A percentile compares a stretch with the other conserved stretches of the same genome.
Conservation (phyloP, 805 yeast genomes). For the Limtongozyma cylindracea region DNA sequence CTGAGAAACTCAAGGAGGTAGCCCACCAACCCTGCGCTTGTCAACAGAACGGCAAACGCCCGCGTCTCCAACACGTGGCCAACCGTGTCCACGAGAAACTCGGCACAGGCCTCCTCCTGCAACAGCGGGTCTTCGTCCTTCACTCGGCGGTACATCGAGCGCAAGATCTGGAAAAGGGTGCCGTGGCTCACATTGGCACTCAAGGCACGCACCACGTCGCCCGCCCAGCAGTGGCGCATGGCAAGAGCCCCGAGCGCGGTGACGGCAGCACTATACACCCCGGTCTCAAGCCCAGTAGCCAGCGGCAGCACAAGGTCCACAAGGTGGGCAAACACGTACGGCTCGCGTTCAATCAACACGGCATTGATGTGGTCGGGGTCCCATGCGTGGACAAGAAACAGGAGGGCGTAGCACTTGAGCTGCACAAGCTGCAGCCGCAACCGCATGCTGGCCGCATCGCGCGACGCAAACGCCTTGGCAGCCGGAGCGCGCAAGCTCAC, state of each 20-base stretch:
- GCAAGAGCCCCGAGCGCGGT: conserved; percentile 49
- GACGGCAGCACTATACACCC: conserved; percentile 31
- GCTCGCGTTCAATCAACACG: conserved; percentile 42
- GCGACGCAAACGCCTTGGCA: conserved; percentile 49
- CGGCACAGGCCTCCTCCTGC: conserved; percentile 9
- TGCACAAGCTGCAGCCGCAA: conserved; percentile 33
- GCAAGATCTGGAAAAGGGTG: conserved; percentile 40
- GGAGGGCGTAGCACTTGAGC: conserved; percentile 41
- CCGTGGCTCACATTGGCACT: conserved; percentile 85
- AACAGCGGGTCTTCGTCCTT: conserved; percentile 3
- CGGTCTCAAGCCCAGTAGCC: conserved; percentile 12
- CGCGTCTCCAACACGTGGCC: conserved; percentile 28
- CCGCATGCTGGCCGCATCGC: conserved; percentile 22
- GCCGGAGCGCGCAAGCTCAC: conserved; percentile 34
- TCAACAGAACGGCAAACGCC: conserved; percentile 30
- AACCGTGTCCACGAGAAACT: too few relatives aligned
- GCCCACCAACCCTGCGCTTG: too few relatives aligned
- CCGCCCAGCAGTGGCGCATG: conserved; percentile 38
- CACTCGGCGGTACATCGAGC: conserved; percentile 29
- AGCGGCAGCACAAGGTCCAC: conserved; percentile 57
- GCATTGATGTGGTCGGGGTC: conserved; percentile 34
- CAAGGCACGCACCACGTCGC: conserved; percentile 50
- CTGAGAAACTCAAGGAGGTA: conserved; percentile 48
- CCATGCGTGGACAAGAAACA: conserved; percentile 31
- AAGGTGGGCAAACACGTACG: conserved; percentile 39